These are phyloP conservation scores for Pseudozyma thailandica DNA, from an alignment of 1,284 basidiomycete genomes.

Conservation along the genomic window DNA sequence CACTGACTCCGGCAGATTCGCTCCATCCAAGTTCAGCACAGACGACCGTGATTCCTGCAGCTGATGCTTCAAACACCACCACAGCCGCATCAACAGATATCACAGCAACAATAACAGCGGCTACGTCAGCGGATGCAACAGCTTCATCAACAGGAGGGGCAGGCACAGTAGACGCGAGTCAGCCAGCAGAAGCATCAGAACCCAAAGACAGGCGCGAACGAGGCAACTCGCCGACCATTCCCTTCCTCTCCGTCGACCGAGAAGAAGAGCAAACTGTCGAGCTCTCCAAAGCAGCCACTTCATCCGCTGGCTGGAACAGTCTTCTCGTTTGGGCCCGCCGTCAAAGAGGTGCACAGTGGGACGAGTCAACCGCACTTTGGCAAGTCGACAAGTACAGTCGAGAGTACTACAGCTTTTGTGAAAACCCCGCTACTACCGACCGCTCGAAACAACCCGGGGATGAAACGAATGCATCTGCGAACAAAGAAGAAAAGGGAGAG, in stretches of 20 bases:
- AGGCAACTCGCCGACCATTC: constrained; percentile 38
- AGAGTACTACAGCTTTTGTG: constrained; percentile 50
- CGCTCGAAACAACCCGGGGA: constrained; percentile 17
- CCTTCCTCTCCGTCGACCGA: constrained; percentile 25
- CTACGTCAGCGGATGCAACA: not conserved
- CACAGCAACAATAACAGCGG: not conserved
- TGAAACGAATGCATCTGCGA: not conserved
- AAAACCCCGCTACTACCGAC: constrained; percentile 26
- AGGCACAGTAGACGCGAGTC: not conserved
- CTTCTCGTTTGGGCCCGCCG: constrained; percentile 57
- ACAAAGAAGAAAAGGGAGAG: not conserved
- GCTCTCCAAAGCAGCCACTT: constrained; percentile 49
- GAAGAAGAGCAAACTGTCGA: constrained; percentile 28
- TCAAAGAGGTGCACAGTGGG: constrained; percentile 61
- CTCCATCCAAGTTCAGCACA: not conserved
- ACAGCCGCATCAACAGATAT: not conserved
- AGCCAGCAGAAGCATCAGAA: constrained; percentile 3
- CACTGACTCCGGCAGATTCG: not conserved
- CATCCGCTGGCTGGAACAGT: constrained; percentile 60
- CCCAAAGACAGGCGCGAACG: constrained; percentile 13
- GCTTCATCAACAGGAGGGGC: not conserved
- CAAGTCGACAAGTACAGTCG: constrained; percentile 47
- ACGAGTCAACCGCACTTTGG: constrained; percentile 48
- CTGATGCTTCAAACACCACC: not conserved
- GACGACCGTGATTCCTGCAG: not conserved